Conservation (phyloP, 208 protist species). For the Novymonas esmeraldas region DNA sequence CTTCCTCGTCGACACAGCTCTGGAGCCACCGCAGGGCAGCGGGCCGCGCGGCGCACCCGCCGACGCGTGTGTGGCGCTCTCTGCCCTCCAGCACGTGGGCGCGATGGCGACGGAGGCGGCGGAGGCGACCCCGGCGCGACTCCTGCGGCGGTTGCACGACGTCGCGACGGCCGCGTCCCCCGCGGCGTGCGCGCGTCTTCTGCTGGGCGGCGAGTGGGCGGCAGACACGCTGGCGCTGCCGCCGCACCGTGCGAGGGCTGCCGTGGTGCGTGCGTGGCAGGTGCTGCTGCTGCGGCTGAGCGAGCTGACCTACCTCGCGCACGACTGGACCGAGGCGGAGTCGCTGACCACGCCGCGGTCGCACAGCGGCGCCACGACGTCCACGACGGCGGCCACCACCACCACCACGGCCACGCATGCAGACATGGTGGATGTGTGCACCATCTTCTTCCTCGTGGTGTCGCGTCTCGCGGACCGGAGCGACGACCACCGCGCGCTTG, state of each 20-base stretch:
- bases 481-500: too few species aligned
- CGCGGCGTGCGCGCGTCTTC: slow-evolving; percentile 11
- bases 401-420: too few species aligned
- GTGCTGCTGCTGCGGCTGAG: slow-evolving; percentile 1
- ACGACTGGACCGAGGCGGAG: neutral
- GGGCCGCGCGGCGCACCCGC: too few species aligned
- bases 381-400: too few species aligned
- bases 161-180: slow-evolving; percentile 11
- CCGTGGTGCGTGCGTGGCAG: slow-evolving; percentile 1
- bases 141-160: slow-evolving; percentile 1
- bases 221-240: neutral
- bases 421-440: slow-evolving; percentile 12
- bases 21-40: too few species aligned
- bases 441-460: neutral
- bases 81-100: slow-evolving; percentile 14
- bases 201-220: neutral
- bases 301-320: neutral
- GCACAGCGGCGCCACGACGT: too few species aligned
- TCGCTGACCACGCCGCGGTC: too few species aligned
- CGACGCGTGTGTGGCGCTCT: neutral
- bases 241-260: neutral
- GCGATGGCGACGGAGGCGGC: too few species aligned
- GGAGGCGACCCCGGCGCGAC: neutral
- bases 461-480: neutral
- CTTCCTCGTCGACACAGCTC: too few species aligned